A percentile compares a stretch with the other conserved stretches of the same genome.
phyloP scores from a whole-genome alignment of 2,329 filamentous ascomycete genomes.

The Pseudocercospora cruenta region DNA sequence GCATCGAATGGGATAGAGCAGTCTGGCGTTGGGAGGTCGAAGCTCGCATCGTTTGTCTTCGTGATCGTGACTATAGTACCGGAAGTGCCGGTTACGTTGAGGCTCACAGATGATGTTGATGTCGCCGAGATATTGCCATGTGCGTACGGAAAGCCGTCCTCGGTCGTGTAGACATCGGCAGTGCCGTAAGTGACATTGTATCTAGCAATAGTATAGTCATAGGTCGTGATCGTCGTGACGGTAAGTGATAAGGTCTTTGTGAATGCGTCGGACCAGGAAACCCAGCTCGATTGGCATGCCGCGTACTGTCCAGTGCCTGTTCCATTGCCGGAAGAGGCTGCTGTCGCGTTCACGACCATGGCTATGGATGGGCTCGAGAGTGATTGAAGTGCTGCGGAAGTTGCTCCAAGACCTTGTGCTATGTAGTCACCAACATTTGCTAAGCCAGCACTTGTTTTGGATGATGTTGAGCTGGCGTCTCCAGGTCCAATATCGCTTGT shows the following conservation, averaged over 20 bases:
- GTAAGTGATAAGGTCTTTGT: neutral
- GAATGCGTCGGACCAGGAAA: neutral
- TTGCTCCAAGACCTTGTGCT: neutral
- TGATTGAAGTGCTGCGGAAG: neutral
- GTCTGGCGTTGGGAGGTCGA: constrained; percentile 5
- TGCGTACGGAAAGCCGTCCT: neutral
- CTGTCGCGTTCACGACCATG: neutral
- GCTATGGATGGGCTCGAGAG: neutral
- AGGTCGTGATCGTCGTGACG: constrained; percentile 5
- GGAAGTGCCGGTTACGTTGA: constrained; percentile 23
- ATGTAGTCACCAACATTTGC: neutral
- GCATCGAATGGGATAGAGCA: constrained; percentile 17
- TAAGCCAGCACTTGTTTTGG: neutral
- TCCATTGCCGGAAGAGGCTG: neutral
- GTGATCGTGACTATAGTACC: constrained; percentile 20
- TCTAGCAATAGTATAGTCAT: constrained; percentile 8
- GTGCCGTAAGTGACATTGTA: constrained; percentile 23
- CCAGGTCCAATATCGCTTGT: neutral
- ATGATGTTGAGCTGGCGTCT: neutral
- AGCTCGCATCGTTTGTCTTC: neutral
- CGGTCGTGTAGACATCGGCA: constrained; percentile 28
- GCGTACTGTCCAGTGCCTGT: neutral
- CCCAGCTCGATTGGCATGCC: neutral
- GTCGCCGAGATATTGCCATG: constrained; percentile 5
- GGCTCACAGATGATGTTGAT: constrained; percentile 22